Evolutionary conservation across 768 basidiomycete genomes (phyloP), one percentile per base, ranked within the genome.

Genomic region (Lentinus brumalis): DNA sequence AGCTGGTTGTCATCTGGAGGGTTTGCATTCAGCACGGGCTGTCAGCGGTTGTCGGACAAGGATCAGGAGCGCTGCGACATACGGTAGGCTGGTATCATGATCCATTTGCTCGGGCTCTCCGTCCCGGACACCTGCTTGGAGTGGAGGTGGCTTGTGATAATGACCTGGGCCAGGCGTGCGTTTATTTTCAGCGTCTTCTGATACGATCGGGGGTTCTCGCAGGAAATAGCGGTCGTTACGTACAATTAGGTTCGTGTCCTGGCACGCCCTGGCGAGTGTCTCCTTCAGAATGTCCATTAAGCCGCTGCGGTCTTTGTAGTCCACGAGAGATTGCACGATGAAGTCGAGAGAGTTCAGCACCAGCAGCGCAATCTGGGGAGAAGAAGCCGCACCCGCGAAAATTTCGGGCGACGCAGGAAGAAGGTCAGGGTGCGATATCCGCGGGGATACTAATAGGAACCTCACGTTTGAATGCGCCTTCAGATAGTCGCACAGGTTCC

Each of bases 81-180:
- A 87, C 90, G 84, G 64, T 89, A 80, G 59, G 82, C 82, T 46
- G 90, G 89, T 41, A 84, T 75, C 81, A 92, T 82, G 46, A 89
- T 71, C 10, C 85, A 88, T 61, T 75, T 82, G 15, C 81, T 79
- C 45, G 84, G 57, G 82, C 62, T 89, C 86, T 66, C 87, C 91
- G 44, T 55, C 44, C 53, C 51, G 57, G 62, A 49, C 53, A 40
- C 77, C 53, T 89, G 74, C 68, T 87, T 91, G 0, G 86, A 91
- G 14, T 86, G 80, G 64, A 92, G 76, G 69, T 92, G 89, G 26
- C 85, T 86, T 2, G 88, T 89, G 38, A 81, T 76, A 49, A 89
- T 77, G 49, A 83, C 74, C 83, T 85, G 50, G 47, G 57, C 61
- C 41, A 51, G 57, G 15, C 31, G 50, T 45, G 53, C 53, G 53